A percentile compares a stretch with the other conserved stretches of the same genome.
phyloP scores from a whole-genome alignment of 768 basidiomycete genomes.

The Suillus americanus region DNA sequence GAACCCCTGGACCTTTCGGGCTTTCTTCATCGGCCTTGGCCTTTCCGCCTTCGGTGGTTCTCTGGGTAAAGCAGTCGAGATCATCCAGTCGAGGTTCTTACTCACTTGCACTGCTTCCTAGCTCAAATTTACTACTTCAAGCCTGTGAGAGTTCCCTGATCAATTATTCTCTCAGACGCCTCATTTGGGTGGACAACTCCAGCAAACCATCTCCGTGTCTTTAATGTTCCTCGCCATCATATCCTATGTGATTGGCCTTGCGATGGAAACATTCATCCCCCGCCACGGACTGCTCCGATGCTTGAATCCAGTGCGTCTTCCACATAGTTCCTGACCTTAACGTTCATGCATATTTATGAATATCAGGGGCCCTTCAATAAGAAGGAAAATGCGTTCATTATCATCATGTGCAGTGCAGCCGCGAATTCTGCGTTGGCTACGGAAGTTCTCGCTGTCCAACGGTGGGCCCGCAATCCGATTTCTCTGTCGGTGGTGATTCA shows the following conservation, averaged over 20 bases:
- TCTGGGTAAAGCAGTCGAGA: slow-evolving; percentile 34
- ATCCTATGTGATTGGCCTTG: slow-evolving; percentile 50
- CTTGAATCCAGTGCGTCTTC: slow-evolving; percentile 45
- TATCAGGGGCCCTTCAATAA: slow-evolving; percentile 57
- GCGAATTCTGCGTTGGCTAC: slow-evolving; percentile 54
- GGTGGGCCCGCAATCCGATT: slow-evolving; percentile 11
- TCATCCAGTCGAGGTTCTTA: slow-evolving; percentile 2
- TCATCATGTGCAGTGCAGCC: slow-evolving; percentile 57
- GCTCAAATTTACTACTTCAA: slow-evolving; percentile 65
- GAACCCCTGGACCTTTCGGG: slow-evolving; percentile 38
- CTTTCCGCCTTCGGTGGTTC: slow-evolving; percentile 51
- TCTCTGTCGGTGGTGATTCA: neutral
- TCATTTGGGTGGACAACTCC: neutral
- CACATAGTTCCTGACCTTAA: neutral
- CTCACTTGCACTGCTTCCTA: slow-evolving; percentile 17
- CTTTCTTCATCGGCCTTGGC: slow-evolving; percentile 55
- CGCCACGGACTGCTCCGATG: slow-evolving; percentile 43
- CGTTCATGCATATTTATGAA: neutral
- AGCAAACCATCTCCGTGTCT: slow-evolving; percentile 55
- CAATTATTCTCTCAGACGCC: neutral
- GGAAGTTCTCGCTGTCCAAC: slow-evolving; percentile 54
- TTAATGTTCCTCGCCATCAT: slow-evolving; percentile 55
- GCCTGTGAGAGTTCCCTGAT: slow-evolving; percentile 35
- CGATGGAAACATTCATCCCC: slow-evolving; percentile 48
- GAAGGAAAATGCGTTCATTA: slow-evolving; percentile 58